These are phyloP conservation scores for Hemileccinum impolitum DNA, from an alignment of 768 basidiomycete species.

Conservation along the genomic window DNA sequence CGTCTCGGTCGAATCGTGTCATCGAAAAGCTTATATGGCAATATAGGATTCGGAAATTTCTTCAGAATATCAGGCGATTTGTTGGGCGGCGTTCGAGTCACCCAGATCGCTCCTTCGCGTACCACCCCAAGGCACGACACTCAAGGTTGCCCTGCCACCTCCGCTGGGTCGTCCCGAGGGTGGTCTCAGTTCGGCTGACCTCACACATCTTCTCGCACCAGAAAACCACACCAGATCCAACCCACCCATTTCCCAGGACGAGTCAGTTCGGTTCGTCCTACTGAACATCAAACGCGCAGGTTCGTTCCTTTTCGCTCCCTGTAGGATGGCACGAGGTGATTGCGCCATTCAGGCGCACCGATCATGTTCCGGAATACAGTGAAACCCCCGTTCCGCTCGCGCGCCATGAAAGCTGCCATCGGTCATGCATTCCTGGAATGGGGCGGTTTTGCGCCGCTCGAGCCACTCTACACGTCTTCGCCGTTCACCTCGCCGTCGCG, in stretches of 20 bases:
- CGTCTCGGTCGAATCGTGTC: slow-evolving; percentile 1
- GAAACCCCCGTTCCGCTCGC: slow-evolving; percentile 28
- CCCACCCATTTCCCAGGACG: slow-evolving; percentile 3
- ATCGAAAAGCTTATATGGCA: not conserved
- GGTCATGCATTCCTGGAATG: slow-evolving; percentile 32
- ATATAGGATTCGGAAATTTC: slow-evolving; percentile 47
- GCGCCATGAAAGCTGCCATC: slow-evolving; percentile 27
- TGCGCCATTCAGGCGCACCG: slow-evolving; percentile 8
- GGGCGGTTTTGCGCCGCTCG: slow-evolving; percentile 30
- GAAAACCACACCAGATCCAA: slow-evolving; percentile 1
- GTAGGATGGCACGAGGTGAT: not conserved
- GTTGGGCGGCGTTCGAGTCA: slow-evolving; percentile 46
- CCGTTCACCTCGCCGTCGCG: slow-evolving; percentile 20
- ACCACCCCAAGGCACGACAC: slow-evolving; percentile 25
- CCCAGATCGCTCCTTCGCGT: slow-evolving; percentile 39
- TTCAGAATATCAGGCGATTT: slow-evolving; percentile 40
- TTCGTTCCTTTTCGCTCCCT: slow-evolving; percentile 9
- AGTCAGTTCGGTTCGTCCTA: slow-evolving; percentile 9
- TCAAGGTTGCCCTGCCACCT: slow-evolving; percentile 32
- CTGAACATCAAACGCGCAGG: slow-evolving; percentile 24
- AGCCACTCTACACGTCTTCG: slow-evolving; percentile 28
- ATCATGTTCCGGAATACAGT: slow-evolving; percentile 20
- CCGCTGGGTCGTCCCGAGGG: slow-evolving; percentile 23
- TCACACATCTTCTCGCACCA: slow-evolving; percentile 27
- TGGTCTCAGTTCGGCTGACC: slow-evolving; percentile 32